These are phyloP conservation scores for Metroxylon sagu DNA, from an alignment of 176 grass and related monocot species.

Conservation along the genomic window DNA sequence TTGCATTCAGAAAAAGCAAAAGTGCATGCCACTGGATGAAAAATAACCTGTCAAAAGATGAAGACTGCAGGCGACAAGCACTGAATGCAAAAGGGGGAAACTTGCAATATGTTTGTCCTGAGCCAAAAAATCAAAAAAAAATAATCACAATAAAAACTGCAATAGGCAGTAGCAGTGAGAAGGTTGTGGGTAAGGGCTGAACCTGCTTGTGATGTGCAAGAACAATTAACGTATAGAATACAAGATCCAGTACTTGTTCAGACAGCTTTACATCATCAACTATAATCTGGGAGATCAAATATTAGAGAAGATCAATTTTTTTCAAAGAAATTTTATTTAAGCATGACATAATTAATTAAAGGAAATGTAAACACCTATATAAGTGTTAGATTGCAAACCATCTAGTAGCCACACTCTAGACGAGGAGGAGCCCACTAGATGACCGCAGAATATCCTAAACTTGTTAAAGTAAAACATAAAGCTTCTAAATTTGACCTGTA, in stretches of 20 bases:
- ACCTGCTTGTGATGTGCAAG: slow-evolving; percentile 80
- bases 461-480: too few species aligned
- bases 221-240: slow-evolving; percentile 66
- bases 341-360: too few species aligned
- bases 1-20: slow-evolving; percentile 83
- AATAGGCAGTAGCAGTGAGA: too few species aligned
- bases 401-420: too few species aligned
- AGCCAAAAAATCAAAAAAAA: slow-evolving; percentile 26
- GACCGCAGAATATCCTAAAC: too few species aligned
- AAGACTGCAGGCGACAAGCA: slow-evolving; percentile 68
- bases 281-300: slow-evolving; percentile 46
- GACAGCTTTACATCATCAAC: slow-evolving; percentile 83
- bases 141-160: neutral
- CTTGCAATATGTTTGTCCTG: slow-evolving; percentile 53
- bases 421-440: too few species aligned
- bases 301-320: slow-evolving; percentile 10
- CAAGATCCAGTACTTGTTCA: slow-evolving; percentile 90
- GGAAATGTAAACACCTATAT: too few species aligned
- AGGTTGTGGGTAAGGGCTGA: slow-evolving; percentile 9
- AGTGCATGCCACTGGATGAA: slow-evolving; percentile 76
- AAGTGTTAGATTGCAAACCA: too few species aligned
- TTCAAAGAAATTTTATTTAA: too few species aligned
- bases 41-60: slow-evolving; percentile 77
- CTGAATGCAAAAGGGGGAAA: slow-evolving; percentile 59
- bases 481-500: too few species aligned